phyloP scores from a whole-genome alignment of 345 rosid species.

The Salix arbutifolia region DNA sequence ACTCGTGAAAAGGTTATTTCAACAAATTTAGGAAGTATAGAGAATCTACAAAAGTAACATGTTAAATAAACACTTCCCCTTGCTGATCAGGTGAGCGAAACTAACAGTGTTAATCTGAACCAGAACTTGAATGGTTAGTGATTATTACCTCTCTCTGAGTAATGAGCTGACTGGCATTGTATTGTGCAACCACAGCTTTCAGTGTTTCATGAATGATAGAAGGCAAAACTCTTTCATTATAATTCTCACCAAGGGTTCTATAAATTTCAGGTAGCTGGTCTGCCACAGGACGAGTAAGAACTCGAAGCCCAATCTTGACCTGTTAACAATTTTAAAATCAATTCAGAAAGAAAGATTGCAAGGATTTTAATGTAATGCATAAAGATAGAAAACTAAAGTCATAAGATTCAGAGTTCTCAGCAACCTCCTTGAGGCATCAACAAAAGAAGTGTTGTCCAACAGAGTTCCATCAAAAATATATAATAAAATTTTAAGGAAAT shows the following conservation, averaged over 20 bases:
- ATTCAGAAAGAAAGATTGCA: background rate
- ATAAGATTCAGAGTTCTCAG: too few relatives aligned
- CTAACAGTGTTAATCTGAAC: background rate
- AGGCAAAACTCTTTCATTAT: constrained; percentile 80
- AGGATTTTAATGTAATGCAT: background rate
- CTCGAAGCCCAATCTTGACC: constrained; percentile 95
- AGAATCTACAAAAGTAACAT: background rate
- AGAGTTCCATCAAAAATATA: background rate
- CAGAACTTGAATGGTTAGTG: background rate
- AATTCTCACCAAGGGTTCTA: constrained; percentile 77
- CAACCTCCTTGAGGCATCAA: too few relatives aligned
- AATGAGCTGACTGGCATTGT: constrained; percentile 93
- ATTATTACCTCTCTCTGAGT: constrained; percentile 81
- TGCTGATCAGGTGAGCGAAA: background rate
- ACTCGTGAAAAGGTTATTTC: background rate
- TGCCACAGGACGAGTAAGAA: constrained; percentile 80
- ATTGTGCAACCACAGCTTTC: constrained; percentile 92
- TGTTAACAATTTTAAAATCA: constrained; percentile 23
- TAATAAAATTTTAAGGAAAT: too few relatives aligned
- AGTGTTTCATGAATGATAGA: constrained; percentile 89
- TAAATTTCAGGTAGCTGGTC: constrained; percentile 69
- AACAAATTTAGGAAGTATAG: background rate
- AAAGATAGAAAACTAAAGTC: background rate
- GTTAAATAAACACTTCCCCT: background rate
- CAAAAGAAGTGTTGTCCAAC: too few relatives aligned